These are phyloP conservation scores for Fusarium tanahbumbuense DNA, from an alignment of 2,329 filamentous ascomycete genomes.

Conservation along the genomic window DNA sequence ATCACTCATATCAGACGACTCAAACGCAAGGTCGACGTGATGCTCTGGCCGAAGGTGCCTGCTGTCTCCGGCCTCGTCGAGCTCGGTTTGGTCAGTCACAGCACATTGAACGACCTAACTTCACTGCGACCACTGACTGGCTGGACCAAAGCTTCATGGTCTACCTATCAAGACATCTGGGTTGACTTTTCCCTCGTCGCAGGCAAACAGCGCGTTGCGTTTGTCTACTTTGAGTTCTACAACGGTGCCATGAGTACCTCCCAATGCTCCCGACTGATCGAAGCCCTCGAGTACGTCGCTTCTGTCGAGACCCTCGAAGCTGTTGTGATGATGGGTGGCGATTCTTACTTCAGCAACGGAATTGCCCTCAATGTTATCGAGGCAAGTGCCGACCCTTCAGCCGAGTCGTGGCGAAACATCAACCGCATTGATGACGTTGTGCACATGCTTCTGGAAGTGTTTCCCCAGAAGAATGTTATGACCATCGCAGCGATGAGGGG, in stretches of 20 bases:
- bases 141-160: neutral
- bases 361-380: constrained; percentile 37
- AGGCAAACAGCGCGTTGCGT: constrained; percentile 13
- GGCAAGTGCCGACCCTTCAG: constrained; percentile 17
- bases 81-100: neutral
- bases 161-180: constrained; percentile 20
- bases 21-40: constrained; percentile 30
- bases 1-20: constrained; percentile 25
- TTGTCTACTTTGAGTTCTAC: constrained; percentile 33
- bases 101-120: neutral
- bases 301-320: neutral
- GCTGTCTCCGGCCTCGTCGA: constrained; percentile 16
- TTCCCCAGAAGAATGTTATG: constrained; percentile 1
- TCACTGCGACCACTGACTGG: neutral
- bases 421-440: constrained; percentile 29
- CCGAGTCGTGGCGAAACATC: constrained; percentile 31
- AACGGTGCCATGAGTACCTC: constrained; percentile 33
- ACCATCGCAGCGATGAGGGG: constrained; percentile 28
- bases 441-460: neutral
- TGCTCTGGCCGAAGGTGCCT: constrained; percentile 35
- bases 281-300: constrained; percentile 22
- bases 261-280: constrained; percentile 30
- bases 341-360: constrained; percentile 36
- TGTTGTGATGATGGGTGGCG: constrained; percentile 28
- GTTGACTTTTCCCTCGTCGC: constrained; percentile 4